Base-by-base conservation (phyloP, 768 basidiomycete species). In the Tulasnella sp. region DNA sequence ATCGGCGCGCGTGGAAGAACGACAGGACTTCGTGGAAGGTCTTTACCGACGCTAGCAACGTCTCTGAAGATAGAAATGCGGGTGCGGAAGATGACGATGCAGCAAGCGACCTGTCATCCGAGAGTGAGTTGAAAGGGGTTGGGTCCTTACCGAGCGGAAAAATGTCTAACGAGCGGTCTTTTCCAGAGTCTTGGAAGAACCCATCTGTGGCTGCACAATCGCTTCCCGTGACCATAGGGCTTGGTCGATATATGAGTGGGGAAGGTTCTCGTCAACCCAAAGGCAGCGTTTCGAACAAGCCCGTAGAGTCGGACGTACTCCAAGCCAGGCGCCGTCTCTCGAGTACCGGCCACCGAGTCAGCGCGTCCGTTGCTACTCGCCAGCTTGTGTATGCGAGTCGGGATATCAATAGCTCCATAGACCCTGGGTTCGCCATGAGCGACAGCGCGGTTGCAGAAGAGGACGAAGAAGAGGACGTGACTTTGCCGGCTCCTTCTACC, bases 1-100 rank as follows among this genome's bases (percentile, higher is more conserved):
- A 79, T 44, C 62, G 78, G 16, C 39, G 36, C 21, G 62, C 78
- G n/a, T 79, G 78, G 78, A 72, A 76, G 75, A 58, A 31, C 44
- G 48, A 46, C 31, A 3, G 62, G n/a, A 56, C 44, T 12, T 39
- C 46, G 56, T 76, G 75, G 75, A 48, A 76, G 36, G 46, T 76
- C 34, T 76, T 76, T 19, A 58, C 38, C 34, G 75, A 58, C n/a
- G 31, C 39, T 16, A 76, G 75, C 44, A 76, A 58, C 14, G 46
- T 56, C 19, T 12, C 44, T 56, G 73, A 42, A 2, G 73, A 74
- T 68, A 21, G 62, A 14, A 3, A 27, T n/a, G n/a, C n/a, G n/a
- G n/a, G n/a, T 24, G 27, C 56, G 5, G 75, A 76, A 21, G 75
- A 76, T 21, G 75, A 76, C 44, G 75, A 76, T 48, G 38, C 75